These are phyloP conservation scores for Nymphaea colorata DNA, from an alignment of 164 flowering plant species.

Conservation along the genomic window DNA sequence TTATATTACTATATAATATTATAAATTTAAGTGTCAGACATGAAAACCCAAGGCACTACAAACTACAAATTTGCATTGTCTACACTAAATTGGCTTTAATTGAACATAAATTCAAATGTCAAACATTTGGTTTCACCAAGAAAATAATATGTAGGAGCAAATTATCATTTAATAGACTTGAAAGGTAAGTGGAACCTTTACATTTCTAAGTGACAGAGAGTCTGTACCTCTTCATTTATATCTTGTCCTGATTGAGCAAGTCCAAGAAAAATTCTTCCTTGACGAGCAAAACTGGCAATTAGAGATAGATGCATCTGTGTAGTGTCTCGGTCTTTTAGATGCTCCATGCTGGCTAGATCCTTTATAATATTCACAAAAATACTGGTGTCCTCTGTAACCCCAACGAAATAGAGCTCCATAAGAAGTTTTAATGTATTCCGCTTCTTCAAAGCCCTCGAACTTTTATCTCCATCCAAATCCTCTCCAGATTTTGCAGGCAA, in stretches of 20 bases:
- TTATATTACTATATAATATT: too few species aligned
- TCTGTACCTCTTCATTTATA: constrained; percentile 67
- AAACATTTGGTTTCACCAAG: too few species aligned
- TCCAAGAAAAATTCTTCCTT: constrained; percentile 79
- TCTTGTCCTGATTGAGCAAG: constrained; percentile 75
- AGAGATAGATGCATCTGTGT: constrained; percentile 86
- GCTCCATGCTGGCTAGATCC: constrained; percentile 78
- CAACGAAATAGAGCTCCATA: constrained; percentile 88
- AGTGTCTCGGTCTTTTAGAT: constrained; percentile 84
- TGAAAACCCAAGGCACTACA: too few species aligned
- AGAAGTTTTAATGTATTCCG: constrained; percentile 84
- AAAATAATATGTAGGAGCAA: too few species aligned
- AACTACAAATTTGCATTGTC: too few species aligned
- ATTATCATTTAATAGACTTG: too few species aligned
- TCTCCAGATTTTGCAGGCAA: constrained; percentile 80
- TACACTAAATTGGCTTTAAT: too few species aligned
- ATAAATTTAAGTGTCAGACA: too few species aligned
- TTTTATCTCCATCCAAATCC: constrained; percentile 69
- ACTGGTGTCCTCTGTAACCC: constrained; percentile 69
- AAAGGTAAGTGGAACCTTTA: too few species aligned
- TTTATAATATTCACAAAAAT: constrained; percentile 67
- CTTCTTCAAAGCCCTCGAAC: constrained; percentile 83
- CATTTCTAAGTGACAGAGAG: too few species aligned
- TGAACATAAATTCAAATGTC: too few species aligned
- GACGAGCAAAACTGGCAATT: constrained; percentile 90